Evolutionary conservation across 768 basidiomycete genomes (phyloP).

Genomic region (Suillus discolor): DNA sequence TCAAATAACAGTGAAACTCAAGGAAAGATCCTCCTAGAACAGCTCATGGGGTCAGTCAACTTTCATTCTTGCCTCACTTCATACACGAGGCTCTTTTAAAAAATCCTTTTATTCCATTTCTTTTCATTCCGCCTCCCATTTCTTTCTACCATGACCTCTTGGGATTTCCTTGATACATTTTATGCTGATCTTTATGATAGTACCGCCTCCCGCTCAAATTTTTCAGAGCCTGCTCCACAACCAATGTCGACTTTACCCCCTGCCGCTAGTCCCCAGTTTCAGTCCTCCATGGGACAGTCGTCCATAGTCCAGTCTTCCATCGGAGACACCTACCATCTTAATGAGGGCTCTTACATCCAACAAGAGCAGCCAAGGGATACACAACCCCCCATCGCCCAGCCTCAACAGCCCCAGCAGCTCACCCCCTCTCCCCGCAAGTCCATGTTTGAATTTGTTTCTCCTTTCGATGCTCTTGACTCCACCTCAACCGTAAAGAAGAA

Average conservation of each 20-base stretch:
- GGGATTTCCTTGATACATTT: conserved; percentile 34
- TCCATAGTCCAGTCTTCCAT: not conserved
- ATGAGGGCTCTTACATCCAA: conserved; percentile 33
- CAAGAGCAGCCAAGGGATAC: conserved; percentile 30
- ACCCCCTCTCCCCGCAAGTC: conserved; percentile 76
- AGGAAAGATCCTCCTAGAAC: conserved; percentile 76
- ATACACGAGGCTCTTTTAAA: conserved; percentile 25
- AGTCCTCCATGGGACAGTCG: conserved; percentile 13
- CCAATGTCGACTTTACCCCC: conserved; percentile 33
- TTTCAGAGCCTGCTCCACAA: conserved; percentile 48
- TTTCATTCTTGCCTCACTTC: conserved; percentile 26
- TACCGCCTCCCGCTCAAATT: conserved; percentile 51
- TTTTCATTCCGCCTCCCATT: conserved; percentile 17
- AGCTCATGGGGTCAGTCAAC: conserved; percentile 76
- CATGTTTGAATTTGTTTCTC: conserved; percentile 84
- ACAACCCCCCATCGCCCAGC: conserved; percentile 22
- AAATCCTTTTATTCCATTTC: conserved; percentile 25
- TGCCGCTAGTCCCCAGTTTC: conserved; percentile 52
- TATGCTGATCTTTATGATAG: conserved; percentile 37
- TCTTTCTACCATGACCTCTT: conserved; percentile 32
- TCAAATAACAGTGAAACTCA: conserved; percentile 61
- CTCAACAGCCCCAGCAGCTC: conserved; percentile 37
- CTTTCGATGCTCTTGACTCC: conserved; percentile 77
- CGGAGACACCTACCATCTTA: conserved; percentile 39
- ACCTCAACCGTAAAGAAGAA: conserved; percentile 62